A percentile compares a stretch with the other conserved stretches of the same genome.
These are phyloP conservation scores for Camillea tinctor DNA, from an alignment of 2,329 filamentous ascomycete genomes.

Conservation along the genomic window DNA sequence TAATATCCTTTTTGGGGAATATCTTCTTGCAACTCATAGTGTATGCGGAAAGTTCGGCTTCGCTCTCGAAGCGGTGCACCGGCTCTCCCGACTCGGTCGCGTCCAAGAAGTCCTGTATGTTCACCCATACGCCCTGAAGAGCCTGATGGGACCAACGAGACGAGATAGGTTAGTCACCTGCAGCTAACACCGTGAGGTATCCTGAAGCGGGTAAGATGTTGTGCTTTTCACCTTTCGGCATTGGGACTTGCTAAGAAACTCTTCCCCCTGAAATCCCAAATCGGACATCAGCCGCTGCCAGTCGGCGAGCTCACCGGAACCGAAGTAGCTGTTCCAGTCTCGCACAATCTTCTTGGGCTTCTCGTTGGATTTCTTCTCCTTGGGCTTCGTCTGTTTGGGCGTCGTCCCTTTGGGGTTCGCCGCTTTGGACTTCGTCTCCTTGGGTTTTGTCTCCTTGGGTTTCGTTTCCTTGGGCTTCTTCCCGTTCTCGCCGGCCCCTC, in stretches of 20 bases:
- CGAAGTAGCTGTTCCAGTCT: conserved; percentile 14
- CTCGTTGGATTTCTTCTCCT: no score
- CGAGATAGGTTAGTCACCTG: neutral
- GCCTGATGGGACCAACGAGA: conserved; percentile 34
- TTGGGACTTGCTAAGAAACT: conserved; percentile 42
- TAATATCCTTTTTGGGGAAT: conserved; percentile 46
- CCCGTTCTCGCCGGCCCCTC: neutral
- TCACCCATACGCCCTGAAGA: conserved; percentile 43
- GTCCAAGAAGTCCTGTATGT: conserved; percentile 49
- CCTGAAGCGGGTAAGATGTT: neutral
- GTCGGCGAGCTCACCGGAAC: conserved; percentile 33
- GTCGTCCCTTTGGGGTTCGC: no score
- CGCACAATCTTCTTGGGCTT: neutral
- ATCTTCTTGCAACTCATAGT: conserved; percentile 36
- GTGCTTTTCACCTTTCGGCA: conserved; percentile 42
- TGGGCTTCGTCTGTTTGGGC: no score
- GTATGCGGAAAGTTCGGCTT: conserved; percentile 35
- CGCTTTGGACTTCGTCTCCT: no score
- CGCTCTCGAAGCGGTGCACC: conserved; percentile 35
- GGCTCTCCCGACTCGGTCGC: conserved; percentile 27
- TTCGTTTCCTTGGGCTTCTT: no score
- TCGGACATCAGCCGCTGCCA: conserved; percentile 47
- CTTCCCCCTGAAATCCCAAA: conserved; percentile 36
- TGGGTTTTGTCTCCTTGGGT: no score
- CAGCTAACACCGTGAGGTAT: neutral